Evolutionary conservation across 805 yeast species (phyloP), one percentile per base, ranked within the genome.

Genomic region (Lipomyces spencermartinsiae): DNA sequence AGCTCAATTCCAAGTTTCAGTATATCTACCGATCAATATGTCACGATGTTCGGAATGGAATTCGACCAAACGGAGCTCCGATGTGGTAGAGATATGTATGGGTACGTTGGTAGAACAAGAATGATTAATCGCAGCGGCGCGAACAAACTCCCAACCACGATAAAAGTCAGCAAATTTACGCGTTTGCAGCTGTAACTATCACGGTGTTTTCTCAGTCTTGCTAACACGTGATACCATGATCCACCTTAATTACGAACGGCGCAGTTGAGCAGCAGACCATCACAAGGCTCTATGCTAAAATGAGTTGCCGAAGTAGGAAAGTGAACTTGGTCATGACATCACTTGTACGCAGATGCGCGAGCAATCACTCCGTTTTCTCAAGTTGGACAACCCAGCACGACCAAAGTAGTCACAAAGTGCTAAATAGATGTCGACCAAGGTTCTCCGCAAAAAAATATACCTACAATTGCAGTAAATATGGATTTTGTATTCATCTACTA

Each of bases 141-240:
- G 49, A 43, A 25, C 56, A 53, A 51, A 53, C 56, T 53, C 56
- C 56, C 56, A 53, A 29, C 56, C 19, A 22, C 8, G 34, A 2
- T 25, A 53, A 22, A n/a, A 10, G 31, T n/a, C 33, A 16, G 33
- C 33, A 33, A 53, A 22, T 22, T 25, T 14, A 29, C 33, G 56
- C 33, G 29, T 53, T 29, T 29, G 19, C 56, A 29, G 33, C 56
- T 19, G 16, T 14, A 29, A 9, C n/a, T 22, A 16, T 10, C n/a
- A n/a, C 49, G 4, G 49, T 8, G 19, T n/a, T 29, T 22, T 12
- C 33, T 22, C 16, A 10, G n/a, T 22, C 34, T 25, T 25, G n/a
- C 33, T 1, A n/a, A 7, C 33, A 53, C 33, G 56, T 53, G 56
- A 29, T 25, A 53, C n/a, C 8, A 3, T 25, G 29, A 1, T 25